Evolutionary conservation across 208 protist species (phyloP).

Genomic region (Leishmania major): DNA sequence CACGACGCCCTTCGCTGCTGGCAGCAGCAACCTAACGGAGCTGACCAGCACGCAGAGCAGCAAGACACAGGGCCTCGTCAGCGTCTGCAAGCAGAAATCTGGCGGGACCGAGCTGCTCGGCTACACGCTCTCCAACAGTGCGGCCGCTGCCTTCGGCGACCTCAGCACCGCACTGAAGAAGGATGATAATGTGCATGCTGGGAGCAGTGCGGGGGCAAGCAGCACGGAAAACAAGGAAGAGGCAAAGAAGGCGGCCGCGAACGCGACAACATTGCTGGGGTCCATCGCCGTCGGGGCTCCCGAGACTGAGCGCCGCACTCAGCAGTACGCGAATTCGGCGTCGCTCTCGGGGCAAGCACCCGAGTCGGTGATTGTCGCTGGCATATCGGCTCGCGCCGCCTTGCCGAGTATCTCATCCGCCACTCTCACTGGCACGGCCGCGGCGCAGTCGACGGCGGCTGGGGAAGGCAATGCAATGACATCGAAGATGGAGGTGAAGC

Average conservation of each 20-base stretch:
- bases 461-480: background rate
- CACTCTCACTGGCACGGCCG: background rate
- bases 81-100: conserved; percentile 35
- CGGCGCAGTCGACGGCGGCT: background rate
- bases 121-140: conserved; percentile 35
- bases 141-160: conserved; percentile 26
- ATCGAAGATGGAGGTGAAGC: conserved; percentile 5
- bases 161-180: conserved; percentile 40
- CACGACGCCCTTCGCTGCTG: background rate
- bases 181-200: conserved; percentile 12
- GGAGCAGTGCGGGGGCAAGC: background rate
- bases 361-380: conserved; percentile 9
- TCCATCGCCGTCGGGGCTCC: background rate
- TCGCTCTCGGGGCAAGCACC: background rate
- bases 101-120: conserved; percentile 32
- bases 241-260: background rate
- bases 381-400: background rate
- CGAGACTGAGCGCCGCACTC: background rate
- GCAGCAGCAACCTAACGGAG: conserved; percentile 4
- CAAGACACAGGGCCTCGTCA: conserved; percentile 21
- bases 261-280: too few relatives aligned
- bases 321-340: background rate
- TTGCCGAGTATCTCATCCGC: background rate
- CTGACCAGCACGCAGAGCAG: conserved; percentile 16
- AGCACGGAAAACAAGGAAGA: background rate